Conservation (phyloP, 2,329 filamentous ascomycete genomes). For the Diplodia mutila region DNA sequence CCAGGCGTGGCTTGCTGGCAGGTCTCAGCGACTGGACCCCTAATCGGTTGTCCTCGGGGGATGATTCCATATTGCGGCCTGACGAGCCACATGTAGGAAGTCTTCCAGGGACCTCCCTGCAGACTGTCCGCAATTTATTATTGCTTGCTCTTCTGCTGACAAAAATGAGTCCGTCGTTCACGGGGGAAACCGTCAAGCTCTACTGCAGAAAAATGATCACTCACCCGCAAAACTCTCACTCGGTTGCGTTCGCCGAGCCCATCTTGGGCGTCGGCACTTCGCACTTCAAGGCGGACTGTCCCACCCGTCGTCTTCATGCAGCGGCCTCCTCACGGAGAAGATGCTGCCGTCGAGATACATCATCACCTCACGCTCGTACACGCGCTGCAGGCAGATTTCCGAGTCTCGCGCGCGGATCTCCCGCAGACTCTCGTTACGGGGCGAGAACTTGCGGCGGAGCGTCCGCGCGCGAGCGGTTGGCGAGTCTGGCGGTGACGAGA, state of each 20-base stretch:
- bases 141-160: neutral
- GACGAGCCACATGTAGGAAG: neutral
- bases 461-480: slow-evolving; percentile 19
- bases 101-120: neutral
- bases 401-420: slow-evolving; percentile 40
- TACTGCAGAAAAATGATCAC: neutral
- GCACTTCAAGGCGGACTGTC: neutral
- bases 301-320: neutral
- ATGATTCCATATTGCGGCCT: neutral
- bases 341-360: slow-evolving; percentile 38
- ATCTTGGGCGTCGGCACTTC: neutral
- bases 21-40: too few species aligned
- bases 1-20: too few species aligned
- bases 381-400: slow-evolving; percentile 38
- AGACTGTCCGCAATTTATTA: neutral
- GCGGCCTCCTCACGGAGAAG: slow-evolving; percentile 26
- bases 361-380: slow-evolving; percentile 37
- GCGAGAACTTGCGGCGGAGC: slow-evolving; percentile 32
- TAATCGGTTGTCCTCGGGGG: too few species aligned
- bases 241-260: neutral
- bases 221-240: neutral
- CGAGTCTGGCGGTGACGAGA: slow-evolving; percentile 20
- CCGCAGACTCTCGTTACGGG: slow-evolving; percentile 37
- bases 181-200: neutral
- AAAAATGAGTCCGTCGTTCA: neutral